phyloP scores from a whole-genome alignment of 2,329 filamentous ascomycete genomes.

The Talaromyces sp. region DNA sequence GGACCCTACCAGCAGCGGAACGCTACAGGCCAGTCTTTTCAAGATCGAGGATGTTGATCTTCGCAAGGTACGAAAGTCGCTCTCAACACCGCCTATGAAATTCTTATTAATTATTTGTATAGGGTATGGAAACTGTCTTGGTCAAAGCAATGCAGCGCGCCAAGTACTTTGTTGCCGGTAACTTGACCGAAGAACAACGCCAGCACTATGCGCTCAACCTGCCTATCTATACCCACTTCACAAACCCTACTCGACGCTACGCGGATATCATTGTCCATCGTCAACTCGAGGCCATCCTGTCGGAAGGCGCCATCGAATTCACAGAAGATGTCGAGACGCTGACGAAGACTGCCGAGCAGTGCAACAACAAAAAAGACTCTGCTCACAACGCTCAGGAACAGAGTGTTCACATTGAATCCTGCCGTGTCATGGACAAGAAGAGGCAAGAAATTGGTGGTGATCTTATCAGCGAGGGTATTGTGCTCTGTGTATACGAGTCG shows the following conservation, averaged over 20 bases:
- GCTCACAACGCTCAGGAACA: constrained; percentile 97
- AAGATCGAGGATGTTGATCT: constrained; percentile 82
- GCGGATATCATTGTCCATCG: constrained; percentile 93
- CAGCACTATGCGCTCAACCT: constrained; percentile 90
- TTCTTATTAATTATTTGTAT: constrained; percentile 1
- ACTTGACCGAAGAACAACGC: constrained; percentile 69
- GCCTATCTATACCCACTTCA: constrained; percentile 95
- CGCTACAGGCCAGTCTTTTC: constrained; percentile 91
- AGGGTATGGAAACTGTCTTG: constrained; percentile 91
- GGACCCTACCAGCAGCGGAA: constrained; percentile 82
- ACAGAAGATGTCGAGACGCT: constrained; percentile 82
- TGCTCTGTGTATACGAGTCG: constrained; percentile 96
- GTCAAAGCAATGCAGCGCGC: constrained; percentile 94
- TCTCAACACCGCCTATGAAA: neutral
- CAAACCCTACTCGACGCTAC: constrained; percentile 88
- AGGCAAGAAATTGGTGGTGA: constrained; percentile 82
- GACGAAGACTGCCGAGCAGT: constrained; percentile 87
- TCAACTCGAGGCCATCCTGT: constrained; percentile 82
- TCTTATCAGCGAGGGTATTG: constrained; percentile 90
- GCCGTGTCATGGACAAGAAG: constrained; percentile 90
- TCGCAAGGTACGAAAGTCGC: constrained; percentile 57
- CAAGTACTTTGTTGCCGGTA: constrained; percentile 87
- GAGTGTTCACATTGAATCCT: constrained; percentile 97
- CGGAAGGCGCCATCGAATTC: constrained; percentile 76
- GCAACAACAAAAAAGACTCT: constrained; percentile 99